Evolutionary conservation across 192 early-diverging fungal species (phyloP).

Genomic region (Coemansia sp.): DNA sequence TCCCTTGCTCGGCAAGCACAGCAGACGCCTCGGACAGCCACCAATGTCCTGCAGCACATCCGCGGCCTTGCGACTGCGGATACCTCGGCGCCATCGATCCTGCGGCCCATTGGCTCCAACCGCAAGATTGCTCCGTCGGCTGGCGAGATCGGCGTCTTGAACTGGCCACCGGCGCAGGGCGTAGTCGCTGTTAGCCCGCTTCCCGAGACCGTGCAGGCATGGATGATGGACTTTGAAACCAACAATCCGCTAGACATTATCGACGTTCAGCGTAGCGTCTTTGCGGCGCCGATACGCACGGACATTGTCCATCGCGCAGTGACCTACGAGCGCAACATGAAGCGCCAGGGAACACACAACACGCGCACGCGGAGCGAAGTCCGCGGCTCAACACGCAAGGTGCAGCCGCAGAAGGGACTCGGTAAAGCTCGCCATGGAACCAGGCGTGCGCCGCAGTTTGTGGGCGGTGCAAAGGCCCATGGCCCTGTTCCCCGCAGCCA

Average conservation of each 20-base stretch:
- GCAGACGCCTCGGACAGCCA: background rate
- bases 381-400: constrained; percentile 76
- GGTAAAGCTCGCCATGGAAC: constrained; percentile 88
- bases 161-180: constrained; percentile 37
- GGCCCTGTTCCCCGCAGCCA: constrained; percentile 89
- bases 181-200: constrained; percentile 37
- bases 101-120: constrained; percentile 43
- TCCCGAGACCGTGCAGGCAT: constrained; percentile 64
- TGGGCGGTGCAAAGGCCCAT: constrained; percentile 82
- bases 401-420: constrained; percentile 87
- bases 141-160: constrained; percentile 26
- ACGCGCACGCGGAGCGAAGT: constrained; percentile 81
- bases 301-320: constrained; percentile 85
- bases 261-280: constrained; percentile 68
- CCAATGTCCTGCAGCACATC: constrained; percentile 7
- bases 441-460: constrained; percentile 77
- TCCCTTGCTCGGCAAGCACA: constrained; percentile 7
- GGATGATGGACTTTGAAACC: constrained; percentile 71
- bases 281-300: constrained; percentile 67
- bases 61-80: constrained; percentile 10
- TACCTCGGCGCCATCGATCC: constrained; percentile 17
- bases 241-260: constrained; percentile 69
- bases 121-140: constrained; percentile 39
- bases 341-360: constrained; percentile 79
- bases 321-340: constrained; percentile 79